Percentiles rank a stretch among this genome's conserved stretches.
These are phyloP conservation scores for Homolaphlyctis polyrhiza DNA, from an alignment of 371 early-diverging fungal genomes.

Conservation along the genomic window DNA sequence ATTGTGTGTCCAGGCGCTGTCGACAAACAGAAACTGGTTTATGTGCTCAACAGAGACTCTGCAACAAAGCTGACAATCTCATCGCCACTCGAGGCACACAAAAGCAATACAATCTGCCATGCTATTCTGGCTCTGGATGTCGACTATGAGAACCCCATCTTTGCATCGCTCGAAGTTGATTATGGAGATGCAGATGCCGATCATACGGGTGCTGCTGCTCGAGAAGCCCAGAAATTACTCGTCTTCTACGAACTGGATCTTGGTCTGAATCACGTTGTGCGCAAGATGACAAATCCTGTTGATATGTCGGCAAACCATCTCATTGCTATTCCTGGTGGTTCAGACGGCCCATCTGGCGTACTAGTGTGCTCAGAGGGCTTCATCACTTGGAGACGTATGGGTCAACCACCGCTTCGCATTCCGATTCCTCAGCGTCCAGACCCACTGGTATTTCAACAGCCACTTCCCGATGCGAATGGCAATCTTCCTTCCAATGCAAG, in stretches of 20 bases:
- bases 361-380: constrained; percentile 88
- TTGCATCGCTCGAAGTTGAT: constrained; percentile 88
- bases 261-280: constrained; percentile 95
- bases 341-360: constrained; percentile 95
- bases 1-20: constrained; percentile 69
- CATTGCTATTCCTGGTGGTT: constrained; percentile 85
- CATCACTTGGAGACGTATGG: constrained; percentile 82
- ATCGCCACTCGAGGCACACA: constrained; percentile 94
- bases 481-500: neutral
- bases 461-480: constrained; percentile 29
- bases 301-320: constrained; percentile 74
- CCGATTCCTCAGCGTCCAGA: constrained; percentile 85
- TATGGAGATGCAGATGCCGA: constrained; percentile 83
- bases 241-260: constrained; percentile 97
- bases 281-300: constrained; percentile 86
- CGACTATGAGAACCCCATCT: constrained; percentile 96
- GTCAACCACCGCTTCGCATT: constrained; percentile 59
- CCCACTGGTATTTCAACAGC: constrained; percentile 37
- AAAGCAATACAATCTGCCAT: constrained; percentile 69
- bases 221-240: constrained; percentile 71
- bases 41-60: constrained; percentile 90
- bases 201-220: constrained; percentile 69
- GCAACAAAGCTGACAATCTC: constrained; percentile 83
- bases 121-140: constrained; percentile 89
- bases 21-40: constrained; percentile 93